Evolutionary conservation across 345 rosid species (phyloP), one percentile per base, ranked within the genome.

Genomic region (Hirschfeldia incana): DNA sequence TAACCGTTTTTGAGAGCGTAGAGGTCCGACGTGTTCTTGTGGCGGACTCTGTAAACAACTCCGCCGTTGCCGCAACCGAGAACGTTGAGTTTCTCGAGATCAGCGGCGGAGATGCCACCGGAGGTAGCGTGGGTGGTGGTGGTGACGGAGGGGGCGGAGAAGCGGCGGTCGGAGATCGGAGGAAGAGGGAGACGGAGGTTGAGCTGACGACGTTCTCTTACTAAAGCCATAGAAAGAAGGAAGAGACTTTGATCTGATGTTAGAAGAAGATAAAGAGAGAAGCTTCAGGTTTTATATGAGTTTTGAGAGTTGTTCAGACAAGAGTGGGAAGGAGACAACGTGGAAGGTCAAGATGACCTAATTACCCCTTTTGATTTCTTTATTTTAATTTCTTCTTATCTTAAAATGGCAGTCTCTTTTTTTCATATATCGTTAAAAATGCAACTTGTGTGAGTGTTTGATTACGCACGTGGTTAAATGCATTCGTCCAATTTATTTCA

Each of bases 51-150:
- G 85, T 90, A 93, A 65, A 93, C 97, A 0, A 88, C 87, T 1
- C 97, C 97, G 0, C 97, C 92, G 75, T 91, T 93, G 0, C 98
- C 98, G 72, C 86, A 86, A 49, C 98, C 95, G 0, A 91, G 85
- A 3, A 90, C 91, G n/a, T 83, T 72, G 55, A 90, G 82, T 64
- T 72, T 91, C 29, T 93, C 94, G 10, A 91, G 76, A 70, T 91
- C 91, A 32, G 85, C 5, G 29, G 55, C 13, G 1, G 87, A 76
- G 37, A 85, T 10, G 34, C 1, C 57, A 2, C 57, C 57, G 9
- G 79, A 8, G 46, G 68, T 26, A 16, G 62, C 30, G 32, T 17
- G 10, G 6, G 63, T 61, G 37, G 63, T 61, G 17, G 69, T 61
- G 17, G 69, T 60, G 81, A 2, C 5, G 83, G 8, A 21, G 80